Percentiles rank a stretch among this genome's conserved stretches.
These are phyloP conservation scores for Picocystis sp. DNA, from an alignment of 163 green algal species.

Conservation along the genomic window DNA sequence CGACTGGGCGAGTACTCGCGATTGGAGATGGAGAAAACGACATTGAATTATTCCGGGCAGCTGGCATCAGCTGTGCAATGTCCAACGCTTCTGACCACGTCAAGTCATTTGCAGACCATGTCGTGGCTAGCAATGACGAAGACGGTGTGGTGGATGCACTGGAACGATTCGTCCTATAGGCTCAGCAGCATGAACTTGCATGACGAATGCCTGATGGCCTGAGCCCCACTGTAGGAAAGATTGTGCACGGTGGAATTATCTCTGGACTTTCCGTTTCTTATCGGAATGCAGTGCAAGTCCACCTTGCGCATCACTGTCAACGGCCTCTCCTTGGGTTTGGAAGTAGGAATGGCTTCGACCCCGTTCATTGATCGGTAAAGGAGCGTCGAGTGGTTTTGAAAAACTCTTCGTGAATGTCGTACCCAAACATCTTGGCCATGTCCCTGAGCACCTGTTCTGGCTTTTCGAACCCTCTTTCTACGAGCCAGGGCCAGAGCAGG, in stretches of 20 bases:
- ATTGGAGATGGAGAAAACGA: conserved; percentile 76
- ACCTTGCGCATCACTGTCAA: too few species aligned
- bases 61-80: conserved; percentile 71
- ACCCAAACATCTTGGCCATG: conserved; percentile 10
- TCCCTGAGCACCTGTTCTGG: conserved; percentile 16
- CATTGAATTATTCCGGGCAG: conserved; percentile 48
- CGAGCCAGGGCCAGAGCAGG: conserved; percentile 16
- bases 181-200: too few species aligned
- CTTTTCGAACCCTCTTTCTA: conserved; percentile 2
- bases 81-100: conserved; percentile 54
- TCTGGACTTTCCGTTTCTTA: too few species aligned
- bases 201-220: too few species aligned
- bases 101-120: conserved; percentile 21
- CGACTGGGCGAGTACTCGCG: conserved; percentile 29
- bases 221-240: too few species aligned
- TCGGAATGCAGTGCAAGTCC: too few species aligned
- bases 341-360: too few species aligned
- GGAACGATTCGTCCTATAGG: conserved; percentile 41
- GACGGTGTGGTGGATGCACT: conserved; percentile 52
- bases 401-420: not conserved
- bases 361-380: too few species aligned
- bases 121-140: conserved; percentile 43
- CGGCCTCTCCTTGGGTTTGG: too few species aligned
- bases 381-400: too few species aligned
- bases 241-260: too few species aligned